A percentile compares a stretch with the other conserved stretches of the same genome.
phyloP scores from a whole-genome alignment of 768 basidiomycete genomes.

The Candolleomyces aberdarensis region DNA sequence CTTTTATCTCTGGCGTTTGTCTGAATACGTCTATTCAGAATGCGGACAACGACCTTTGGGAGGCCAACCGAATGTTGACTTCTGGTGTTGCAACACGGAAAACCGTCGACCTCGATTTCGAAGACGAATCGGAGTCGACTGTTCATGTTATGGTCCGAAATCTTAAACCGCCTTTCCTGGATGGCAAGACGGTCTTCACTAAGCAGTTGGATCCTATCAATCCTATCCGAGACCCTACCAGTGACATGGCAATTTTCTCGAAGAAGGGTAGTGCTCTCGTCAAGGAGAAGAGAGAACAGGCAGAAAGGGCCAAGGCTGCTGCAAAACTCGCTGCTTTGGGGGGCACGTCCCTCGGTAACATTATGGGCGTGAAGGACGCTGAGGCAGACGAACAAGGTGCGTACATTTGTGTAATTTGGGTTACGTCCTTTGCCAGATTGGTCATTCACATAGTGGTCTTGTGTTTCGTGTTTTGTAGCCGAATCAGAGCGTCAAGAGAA shows the following conservation, averaged over 20 bases:
- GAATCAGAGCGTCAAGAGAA: conserved; percentile 48
- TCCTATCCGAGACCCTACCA: conserved; percentile 89
- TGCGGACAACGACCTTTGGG: conserved; percentile 83
- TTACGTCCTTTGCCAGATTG: conserved; percentile 41
- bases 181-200: conserved; percentile 94
- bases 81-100: conserved; percentile 92
- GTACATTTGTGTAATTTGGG: conserved; percentile 27
- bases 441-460: conserved; percentile 74
- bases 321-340: conserved; percentile 91
- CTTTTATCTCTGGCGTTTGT: neutral
- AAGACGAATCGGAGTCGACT: conserved; percentile 93
- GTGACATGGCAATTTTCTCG: conserved; percentile 93
- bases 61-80: conserved; percentile 89
- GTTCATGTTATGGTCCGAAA: conserved; percentile 98
- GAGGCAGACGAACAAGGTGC: conserved; percentile 89
- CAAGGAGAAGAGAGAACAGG: conserved; percentile 94
- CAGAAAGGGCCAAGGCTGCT: conserved; percentile 93
- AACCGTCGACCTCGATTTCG: conserved; percentile 88
- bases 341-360: conserved; percentile 93
- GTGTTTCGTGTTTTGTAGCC: conserved; percentile 43
- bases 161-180: conserved; percentile 96
- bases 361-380: conserved; percentile 96
- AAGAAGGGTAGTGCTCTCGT: conserved; percentile 96
- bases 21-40: conserved; percentile 52
- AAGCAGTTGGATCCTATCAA: conserved; percentile 97